A percentile compares a stretch with the other conserved stretches of the same genome.
Conservation (phyloP, 2,329 filamentous ascomycete genomes). For the Colletotrichum sp. region DNA sequence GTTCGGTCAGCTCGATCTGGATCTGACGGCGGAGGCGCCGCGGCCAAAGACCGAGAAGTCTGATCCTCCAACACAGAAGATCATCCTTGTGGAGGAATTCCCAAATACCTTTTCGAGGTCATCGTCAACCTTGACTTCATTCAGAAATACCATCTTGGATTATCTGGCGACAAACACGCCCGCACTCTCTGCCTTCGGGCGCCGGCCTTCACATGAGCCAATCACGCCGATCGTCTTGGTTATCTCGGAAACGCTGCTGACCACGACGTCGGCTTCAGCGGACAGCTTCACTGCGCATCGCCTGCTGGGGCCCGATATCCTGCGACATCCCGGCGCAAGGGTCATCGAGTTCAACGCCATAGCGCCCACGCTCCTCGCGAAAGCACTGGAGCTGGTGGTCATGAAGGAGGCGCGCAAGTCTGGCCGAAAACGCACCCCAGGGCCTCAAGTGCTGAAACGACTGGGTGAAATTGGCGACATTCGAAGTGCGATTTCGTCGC, state of each 20-base stretch:
- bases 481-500: constrained; percentile 86
- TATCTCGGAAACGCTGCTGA: constrained; percentile 88
- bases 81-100: constrained; percentile 83
- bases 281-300: constrained; percentile 95
- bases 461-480: constrained; percentile 91
- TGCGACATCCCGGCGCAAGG: constrained; percentile 78
- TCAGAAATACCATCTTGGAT: constrained; percentile 76
- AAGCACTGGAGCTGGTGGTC: constrained; percentile 82
- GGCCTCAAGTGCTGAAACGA: constrained; percentile 76
- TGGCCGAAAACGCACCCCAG: constrained; percentile 75
- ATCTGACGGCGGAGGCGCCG: constrained; percentile 24
- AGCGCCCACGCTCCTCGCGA: constrained; percentile 83
- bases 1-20: constrained; percentile 72
- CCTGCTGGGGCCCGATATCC: constrained; percentile 84
- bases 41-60: constrained; percentile 19
- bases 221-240: constrained; percentile 83
- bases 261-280: constrained; percentile 81
- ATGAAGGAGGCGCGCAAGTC: constrained; percentile 85
- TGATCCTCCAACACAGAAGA: constrained; percentile 43
- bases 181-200: constrained; percentile 53
- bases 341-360: constrained; percentile 93
- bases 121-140: constrained; percentile 69
- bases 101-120: constrained; percentile 75
- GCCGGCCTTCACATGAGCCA: constrained; percentile 44
- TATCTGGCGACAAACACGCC: constrained; percentile 75